phyloP scores from a whole-genome alignment of 805 yeast species.

The Candida parachauliodes region DNA sequence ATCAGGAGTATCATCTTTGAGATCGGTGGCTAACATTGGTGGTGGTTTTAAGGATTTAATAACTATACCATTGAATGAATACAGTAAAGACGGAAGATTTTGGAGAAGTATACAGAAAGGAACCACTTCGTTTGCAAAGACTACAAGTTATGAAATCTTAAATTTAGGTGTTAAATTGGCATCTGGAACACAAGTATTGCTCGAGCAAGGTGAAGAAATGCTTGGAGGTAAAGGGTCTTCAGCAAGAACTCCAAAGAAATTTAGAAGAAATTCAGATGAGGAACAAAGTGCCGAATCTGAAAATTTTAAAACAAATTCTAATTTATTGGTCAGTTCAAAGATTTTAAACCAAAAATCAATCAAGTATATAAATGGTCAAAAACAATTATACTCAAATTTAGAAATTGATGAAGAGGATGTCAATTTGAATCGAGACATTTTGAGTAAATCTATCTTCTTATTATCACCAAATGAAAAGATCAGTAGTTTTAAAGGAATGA shows the following conservation, averaged over 20 bases:
- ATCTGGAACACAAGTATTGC: conserved; percentile 77
- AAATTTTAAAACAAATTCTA: background rate
- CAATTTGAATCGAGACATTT: conserved; percentile 13
- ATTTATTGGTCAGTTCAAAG: conserved; percentile 7
- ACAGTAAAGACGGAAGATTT: conserved; percentile 66
- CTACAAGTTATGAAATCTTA: conserved; percentile 75
- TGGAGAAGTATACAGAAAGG: conserved; percentile 73
- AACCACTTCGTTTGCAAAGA: conserved; percentile 65
- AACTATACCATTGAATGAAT: conserved; percentile 70
- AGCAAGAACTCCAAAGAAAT: conserved; percentile 5
- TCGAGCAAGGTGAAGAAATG: conserved; percentile 76
- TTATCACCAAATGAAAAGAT: conserved; percentile 13
- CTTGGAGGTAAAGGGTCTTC: conserved; percentile 65
- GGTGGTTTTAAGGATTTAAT: conserved; percentile 73
- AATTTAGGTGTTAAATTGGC: conserved; percentile 82
- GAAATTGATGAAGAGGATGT: conserved; percentile 28
- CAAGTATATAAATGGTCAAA: conserved; percentile 13
- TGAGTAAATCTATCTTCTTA: conserved; percentile 22
- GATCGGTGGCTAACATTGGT: conserved; percentile 73
- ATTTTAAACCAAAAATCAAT: conserved; percentile 7
- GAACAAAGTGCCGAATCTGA: background rate
- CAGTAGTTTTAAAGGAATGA: conserved; percentile 13
- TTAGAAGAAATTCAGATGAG: conserved; percentile 6
- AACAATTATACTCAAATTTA: conserved; percentile 26
- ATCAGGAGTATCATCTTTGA: conserved; percentile 79